These are phyloP conservation scores for Monosporozyma aerobia DNA, from an alignment of 805 yeast genomes.

Conservation along the genomic window DNA sequence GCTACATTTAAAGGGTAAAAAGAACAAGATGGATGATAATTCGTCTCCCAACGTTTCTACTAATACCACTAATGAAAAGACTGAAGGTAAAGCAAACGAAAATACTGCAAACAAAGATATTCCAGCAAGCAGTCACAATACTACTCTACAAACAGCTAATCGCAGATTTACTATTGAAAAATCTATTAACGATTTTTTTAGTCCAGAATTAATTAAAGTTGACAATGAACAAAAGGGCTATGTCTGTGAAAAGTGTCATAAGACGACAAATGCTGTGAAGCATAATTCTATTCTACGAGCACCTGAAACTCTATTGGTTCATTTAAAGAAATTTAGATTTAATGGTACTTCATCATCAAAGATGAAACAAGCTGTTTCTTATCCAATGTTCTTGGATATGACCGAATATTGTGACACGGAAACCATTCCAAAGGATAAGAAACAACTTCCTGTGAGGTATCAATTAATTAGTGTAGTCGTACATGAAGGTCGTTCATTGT, in stretches of 20 bases:
- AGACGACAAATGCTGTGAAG: conserved; percentile 68
- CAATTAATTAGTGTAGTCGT: conserved; percentile 76
- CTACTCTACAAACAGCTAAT: conserved; percentile 1
- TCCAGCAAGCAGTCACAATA: background rate
- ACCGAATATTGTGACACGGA: conserved; percentile 44
- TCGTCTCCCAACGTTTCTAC: background rate
- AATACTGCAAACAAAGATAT: background rate
- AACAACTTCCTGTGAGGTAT: conserved; percentile 44
- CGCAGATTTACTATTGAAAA: conserved; percentile 56
- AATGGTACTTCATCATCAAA: conserved; percentile 72
- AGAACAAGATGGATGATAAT: conserved; percentile 20
- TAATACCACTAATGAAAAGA: background rate
- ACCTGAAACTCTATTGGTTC: conserved; percentile 82
- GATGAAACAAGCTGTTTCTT: conserved; percentile 77
- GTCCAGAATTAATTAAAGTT: conserved; percentile 64
- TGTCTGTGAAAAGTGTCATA: conserved; percentile 77
- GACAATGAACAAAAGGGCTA: conserved; percentile 74
- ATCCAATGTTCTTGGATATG: conserved; percentile 69
- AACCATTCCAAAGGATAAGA: conserved; percentile 8
- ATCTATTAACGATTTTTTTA: conserved; percentile 73
- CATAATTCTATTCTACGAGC: conserved; percentile 65
- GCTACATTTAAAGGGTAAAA: conserved; percentile 55
- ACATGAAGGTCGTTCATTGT: conserved; percentile 88
- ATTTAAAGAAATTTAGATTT: conserved; percentile 84
- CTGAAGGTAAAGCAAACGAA: background rate